Evolutionary conservation across 352 stramenopile genomes (phyloP), one percentile per base, ranked within the genome.

Genomic region (Phytophthora parvispora): DNA sequence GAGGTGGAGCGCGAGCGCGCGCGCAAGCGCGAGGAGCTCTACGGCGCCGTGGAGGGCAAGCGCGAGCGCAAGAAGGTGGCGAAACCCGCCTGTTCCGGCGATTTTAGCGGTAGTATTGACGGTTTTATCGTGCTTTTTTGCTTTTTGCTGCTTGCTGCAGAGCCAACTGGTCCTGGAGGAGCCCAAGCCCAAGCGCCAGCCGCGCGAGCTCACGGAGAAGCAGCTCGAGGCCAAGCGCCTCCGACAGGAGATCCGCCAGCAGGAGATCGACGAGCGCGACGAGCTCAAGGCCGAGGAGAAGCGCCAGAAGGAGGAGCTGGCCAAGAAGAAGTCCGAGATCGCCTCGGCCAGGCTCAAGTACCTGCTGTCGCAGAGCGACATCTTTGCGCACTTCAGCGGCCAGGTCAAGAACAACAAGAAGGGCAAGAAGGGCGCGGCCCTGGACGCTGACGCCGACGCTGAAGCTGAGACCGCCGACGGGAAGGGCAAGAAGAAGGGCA

Each of bases 361-460:
- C 76, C 68, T 99, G 47, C 87, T 99, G 28, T 93, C 87, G 0
- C 97, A 99, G 75, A 99, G 92, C 34, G 97, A 99, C 62, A 97
- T 99, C 13, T 99, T 99, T 80, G 94, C 95, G 36, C 97, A 99
- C 68, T 99, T 99, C 76, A 90, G 98, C 57, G 95, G 95, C 18
- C 94, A 97, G 75, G 84, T 91, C 28, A 85, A 92, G 29, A 80
- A 73, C 25, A 93, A 89, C 20, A 87, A 92, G 58, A 47, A 48
- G 13, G 64, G 64, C 4, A 75, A 75, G 49, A 60, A 67, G 20
- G 63, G 58, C 27, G 50, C 49, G 2, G 42, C 54, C 18, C 34
- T 77, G 22, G 79, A 81, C 45, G 84, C 78, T 1, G 67, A 87
- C 10, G 85, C 86, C 38, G 81, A 92, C 29, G 75, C 92, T 25